Evolutionary conservation across 768 basidiomycete genomes (phyloP), one percentile per base, ranked within the genome.

Genomic region (Boletus pseudopeckii): DNA sequence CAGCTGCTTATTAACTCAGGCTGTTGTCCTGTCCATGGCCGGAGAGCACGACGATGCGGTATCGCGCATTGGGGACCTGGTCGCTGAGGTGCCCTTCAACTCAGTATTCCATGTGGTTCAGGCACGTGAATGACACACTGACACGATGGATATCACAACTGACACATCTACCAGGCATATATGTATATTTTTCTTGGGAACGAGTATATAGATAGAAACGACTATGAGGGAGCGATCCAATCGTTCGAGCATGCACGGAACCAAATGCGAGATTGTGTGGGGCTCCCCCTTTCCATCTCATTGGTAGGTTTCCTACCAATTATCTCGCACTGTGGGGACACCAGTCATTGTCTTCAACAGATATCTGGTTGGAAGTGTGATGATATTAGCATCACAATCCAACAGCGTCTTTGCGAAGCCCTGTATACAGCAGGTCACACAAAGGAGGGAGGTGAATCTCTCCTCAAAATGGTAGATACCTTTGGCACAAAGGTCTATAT

Each of bases 361-460:
- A 50, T 59, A 44, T 47, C n/a, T 3, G 58, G 58, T 2, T 57
- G 55, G 58, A 34, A 38, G 1, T 59, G 56, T 20, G 45, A 59
- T 8, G 13, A 28, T 32, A 24, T 57, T 3, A 13, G 3, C 0
- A 15, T 37, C 38, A 11, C 4, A 5, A 41, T 55, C 24, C 41
- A 24, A 36, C 45, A 40, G 6, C 33, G n/a, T 1, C 33, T 45
- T 26, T 55, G 57, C 17, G 57, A 59, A 15, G 53, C 50, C 20
- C 22, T 53, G 4, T 47, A 46, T n/a, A 34, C 48, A 2, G 34
- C 20, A 0, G 24, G 51, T 28, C 48, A 40, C 14, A 42, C 15
- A 3, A 20, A 39, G 18, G 50, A 58, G 9, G 59, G 47, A 3
- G 17, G 39, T 6, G 32, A 47, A 15, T 40, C 10, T 15, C 17